Evolutionary conservation across 768 basidiomycete genomes (phyloP).

Genomic region (Phlebiopsis gigantea): DNA sequence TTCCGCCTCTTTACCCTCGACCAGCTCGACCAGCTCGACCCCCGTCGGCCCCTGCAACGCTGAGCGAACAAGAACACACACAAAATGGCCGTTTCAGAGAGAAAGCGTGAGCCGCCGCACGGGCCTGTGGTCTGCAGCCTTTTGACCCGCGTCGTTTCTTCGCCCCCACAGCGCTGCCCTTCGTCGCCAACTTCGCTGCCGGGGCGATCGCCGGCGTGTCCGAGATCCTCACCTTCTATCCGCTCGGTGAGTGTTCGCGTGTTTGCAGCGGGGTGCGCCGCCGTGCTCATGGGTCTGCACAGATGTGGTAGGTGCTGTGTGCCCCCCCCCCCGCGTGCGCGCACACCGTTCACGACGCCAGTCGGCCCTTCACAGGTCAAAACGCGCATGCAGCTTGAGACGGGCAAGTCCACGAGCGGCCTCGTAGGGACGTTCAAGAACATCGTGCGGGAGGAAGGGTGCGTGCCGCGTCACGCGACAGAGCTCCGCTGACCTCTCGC

Average conservation of each 20-base stretch:
- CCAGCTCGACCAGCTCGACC: not conserved
- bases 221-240: constrained; percentile 81
- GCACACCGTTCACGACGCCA: constrained; percentile 7
- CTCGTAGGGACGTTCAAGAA: constrained; percentile 77
- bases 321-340: not conserved
- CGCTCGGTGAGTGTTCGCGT: constrained; percentile 58
- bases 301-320: constrained; percentile 74
- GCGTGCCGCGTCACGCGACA: constrained; percentile 23
- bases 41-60: not conserved
- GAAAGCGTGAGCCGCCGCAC: not conserved
- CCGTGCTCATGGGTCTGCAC: constrained; percentile 3
- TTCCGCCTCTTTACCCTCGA: not conserved
- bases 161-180: constrained; percentile 43
- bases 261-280: no score
- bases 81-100: not conserved
- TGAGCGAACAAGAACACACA: not conserved
- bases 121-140: not conserved
- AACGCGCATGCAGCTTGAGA: constrained; percentile 97
- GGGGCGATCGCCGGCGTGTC: constrained; percentile 95
- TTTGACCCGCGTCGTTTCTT: not conserved
- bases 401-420: constrained; percentile 68
- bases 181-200: constrained; percentile 85
- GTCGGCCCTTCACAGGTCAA: constrained; percentile 60
- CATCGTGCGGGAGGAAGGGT: constrained; percentile 93
- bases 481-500: not conserved